Conservation (phyloP, 208 protist genomes). For the Trypanosoma conorhini region DNA sequence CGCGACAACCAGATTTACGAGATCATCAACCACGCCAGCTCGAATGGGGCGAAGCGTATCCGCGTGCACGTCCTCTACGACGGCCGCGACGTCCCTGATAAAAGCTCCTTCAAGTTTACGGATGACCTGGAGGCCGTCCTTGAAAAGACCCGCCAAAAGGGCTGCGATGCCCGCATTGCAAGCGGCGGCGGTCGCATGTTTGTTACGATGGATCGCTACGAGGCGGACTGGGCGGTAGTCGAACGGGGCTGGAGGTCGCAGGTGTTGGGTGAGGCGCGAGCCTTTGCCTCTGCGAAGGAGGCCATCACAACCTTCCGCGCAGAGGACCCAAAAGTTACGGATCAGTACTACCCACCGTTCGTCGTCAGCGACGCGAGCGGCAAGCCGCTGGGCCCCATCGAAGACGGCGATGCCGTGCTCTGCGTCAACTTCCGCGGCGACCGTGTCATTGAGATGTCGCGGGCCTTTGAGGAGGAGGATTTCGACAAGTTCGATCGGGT, state of each 20-base stretch:
- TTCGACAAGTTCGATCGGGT: slow-evolving; percentile 94
- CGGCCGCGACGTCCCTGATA: slow-evolving; percentile 95
- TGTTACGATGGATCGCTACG: slow-evolving; percentile 96
- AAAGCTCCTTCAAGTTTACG: slow-evolving; percentile 90
- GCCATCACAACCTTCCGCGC: slow-evolving; percentile 88
- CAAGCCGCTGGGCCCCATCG: slow-evolving; percentile 87
- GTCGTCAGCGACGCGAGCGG: slow-evolving; percentile 68
- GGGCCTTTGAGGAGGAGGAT: slow-evolving; percentile 92
- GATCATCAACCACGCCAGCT: slow-evolving; percentile 85
- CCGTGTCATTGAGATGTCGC: slow-evolving; percentile 94
- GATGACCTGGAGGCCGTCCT: slow-evolving; percentile 90
- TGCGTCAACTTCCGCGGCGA: slow-evolving; percentile 97
- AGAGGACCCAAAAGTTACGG: slow-evolving; percentile 80
- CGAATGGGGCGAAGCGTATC: slow-evolving; percentile 84
- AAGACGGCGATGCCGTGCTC: slow-evolving; percentile 94
- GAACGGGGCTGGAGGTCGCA: slow-evolving; percentile 93
- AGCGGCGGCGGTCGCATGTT: slow-evolving; percentile 96
- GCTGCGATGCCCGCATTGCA: slow-evolving; percentile 89
- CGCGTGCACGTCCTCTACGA: slow-evolving; percentile 94
- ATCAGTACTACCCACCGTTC: slow-evolving; percentile 96
- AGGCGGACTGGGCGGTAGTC: slow-evolving; percentile 95
- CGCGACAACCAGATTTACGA: slow-evolving; percentile 91
- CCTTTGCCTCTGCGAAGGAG: slow-evolving; percentile 84
- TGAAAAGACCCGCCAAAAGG: slow-evolving; percentile 59
- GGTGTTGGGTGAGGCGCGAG: slow-evolving; percentile 90